Evolutionary conservation across 495 filamentous ascomycete species (phyloP).

Genomic region (Penicillium parvum): DNA sequence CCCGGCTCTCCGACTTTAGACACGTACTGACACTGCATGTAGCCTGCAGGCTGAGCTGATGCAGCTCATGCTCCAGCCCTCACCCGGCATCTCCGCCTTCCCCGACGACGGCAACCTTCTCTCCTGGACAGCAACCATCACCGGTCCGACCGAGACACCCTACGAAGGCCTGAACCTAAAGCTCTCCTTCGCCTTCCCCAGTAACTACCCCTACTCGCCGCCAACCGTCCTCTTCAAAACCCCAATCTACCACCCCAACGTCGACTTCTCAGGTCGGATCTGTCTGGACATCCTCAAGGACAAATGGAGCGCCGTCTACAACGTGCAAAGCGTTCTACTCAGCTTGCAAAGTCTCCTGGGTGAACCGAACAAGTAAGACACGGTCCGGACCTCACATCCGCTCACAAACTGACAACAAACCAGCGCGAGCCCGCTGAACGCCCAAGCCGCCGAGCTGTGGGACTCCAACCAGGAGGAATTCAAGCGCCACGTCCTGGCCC

Average conservation of each 20-base stretch:
- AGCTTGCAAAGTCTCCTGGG: slow-evolving; percentile 93
- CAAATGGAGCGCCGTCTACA: slow-evolving; percentile 96
- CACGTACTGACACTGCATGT: slow-evolving; percentile 17
- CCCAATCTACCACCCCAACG: slow-evolving; percentile 90
- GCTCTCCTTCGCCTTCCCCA: slow-evolving; percentile 85
- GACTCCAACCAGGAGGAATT: slow-evolving; percentile 84
- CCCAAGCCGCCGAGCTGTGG: slow-evolving; percentile 94
- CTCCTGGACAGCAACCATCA: slow-evolving; percentile 89
- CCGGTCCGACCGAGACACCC: slow-evolving; percentile 84
- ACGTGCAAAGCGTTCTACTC: slow-evolving; percentile 85
- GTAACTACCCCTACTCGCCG: slow-evolving; percentile 90
- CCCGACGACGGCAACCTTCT: slow-evolving; percentile 89
- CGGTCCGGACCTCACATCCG: not conserved
- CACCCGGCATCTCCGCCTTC: slow-evolving; percentile 92
- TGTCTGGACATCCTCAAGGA: slow-evolving; percentile 97
- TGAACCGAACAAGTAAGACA: slow-evolving; percentile 90
- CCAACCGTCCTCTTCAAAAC: slow-evolving; percentile 92
- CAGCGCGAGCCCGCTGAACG: slow-evolving; percentile 91
- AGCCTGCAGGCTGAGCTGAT: slow-evolving; percentile 96
- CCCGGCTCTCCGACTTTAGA: too few relatives aligned
- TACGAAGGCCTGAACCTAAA: slow-evolving; percentile 89
- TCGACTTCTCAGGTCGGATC: slow-evolving; percentile 88
- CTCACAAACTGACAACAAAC: slow-evolving; percentile 11
- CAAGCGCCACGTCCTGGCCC: slow-evolving; percentile 66
- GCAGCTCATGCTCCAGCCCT: slow-evolving; percentile 92